Percentiles rank a stretch among this genome's conserved stretches.
Evolutionary conservation across 2,329 filamentous ascomycete genomes (phyloP).

Genomic region (Stemphylium lycopersici): DNA sequence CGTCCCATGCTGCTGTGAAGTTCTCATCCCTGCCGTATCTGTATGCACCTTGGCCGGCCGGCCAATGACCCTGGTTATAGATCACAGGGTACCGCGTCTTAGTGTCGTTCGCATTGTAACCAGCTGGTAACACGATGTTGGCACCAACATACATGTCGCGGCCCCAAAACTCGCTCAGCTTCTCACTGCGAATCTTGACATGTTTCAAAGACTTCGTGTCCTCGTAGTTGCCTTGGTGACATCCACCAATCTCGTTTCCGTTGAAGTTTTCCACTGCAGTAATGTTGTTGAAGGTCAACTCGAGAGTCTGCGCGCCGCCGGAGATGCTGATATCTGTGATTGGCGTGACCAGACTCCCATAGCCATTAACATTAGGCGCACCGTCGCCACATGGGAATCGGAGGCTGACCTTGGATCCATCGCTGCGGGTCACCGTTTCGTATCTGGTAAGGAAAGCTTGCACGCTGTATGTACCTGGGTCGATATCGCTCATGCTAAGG

Average conservation of each 20-base stretch:
- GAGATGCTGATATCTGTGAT: constrained; percentile 31
- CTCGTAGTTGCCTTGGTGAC: constrained; percentile 48
- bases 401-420: constrained; percentile 45
- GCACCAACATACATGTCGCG: constrained; percentile 48
- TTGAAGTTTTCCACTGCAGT: constrained; percentile 29
- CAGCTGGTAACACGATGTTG: constrained; percentile 44
- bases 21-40: constrained; percentile 19
- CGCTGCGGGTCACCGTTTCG: constrained; percentile 44
- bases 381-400: constrained; percentile 49
- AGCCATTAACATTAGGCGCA: constrained; percentile 34
- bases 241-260: constrained; percentile 47
- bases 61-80: constrained; percentile 47
- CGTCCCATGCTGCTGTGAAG: constrained; percentile 40
- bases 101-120: constrained; percentile 41
- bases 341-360: constrained; percentile 39
- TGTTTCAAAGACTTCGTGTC: constrained; percentile 44
- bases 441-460: constrained; percentile 48
- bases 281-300: constrained; percentile 41
- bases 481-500: constrained; percentile 38
- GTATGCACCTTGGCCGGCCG: constrained; percentile 30
- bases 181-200: constrained; percentile 48
- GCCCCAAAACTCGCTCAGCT: constrained; percentile 46
- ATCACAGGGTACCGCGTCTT: constrained; percentile 44
- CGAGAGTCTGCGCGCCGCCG: constrained; percentile 37
- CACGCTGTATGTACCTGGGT: constrained; percentile 41